Conservation (phyloP, 2,329 filamentous ascomycete species). For the Aspergillus felis region DNA sequence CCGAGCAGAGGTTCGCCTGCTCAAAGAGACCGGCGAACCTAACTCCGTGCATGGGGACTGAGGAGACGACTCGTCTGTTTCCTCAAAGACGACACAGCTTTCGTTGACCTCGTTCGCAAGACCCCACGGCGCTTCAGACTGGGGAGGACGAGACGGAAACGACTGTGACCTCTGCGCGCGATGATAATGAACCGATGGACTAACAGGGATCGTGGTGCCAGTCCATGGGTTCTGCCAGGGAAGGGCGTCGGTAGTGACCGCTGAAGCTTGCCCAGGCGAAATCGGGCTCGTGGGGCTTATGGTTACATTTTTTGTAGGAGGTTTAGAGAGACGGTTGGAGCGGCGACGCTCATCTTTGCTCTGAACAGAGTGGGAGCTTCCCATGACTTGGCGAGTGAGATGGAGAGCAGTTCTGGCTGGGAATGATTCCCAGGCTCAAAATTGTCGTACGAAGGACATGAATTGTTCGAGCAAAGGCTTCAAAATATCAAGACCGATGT, state of each 20-base stretch:
- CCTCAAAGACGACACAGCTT: constrained; percentile 5
- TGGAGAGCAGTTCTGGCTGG: constrained; percentile 9
- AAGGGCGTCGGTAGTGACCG: constrained; percentile 4
- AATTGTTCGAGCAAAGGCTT: not conserved
- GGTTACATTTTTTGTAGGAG: constrained; percentile 24
- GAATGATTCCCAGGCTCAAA: constrained; percentile 8
- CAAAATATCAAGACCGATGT: not conserved
- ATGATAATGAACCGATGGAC: constrained; percentile 6
- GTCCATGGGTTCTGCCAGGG: constrained; percentile 36
- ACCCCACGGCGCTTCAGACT: constrained; percentile 10
- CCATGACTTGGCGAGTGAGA: constrained; percentile 26
- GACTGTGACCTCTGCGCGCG: constrained; percentile 17
- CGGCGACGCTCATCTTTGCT: constrained; percentile 30
- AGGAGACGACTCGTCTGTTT: constrained; percentile 5
- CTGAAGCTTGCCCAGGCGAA: constrained; percentile 10
- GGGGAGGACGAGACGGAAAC: constrained; percentile 16
- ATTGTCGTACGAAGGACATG: constrained; percentile 3
- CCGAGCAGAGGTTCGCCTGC: constrained; percentile 16
- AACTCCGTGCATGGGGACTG: constrained; percentile 6
- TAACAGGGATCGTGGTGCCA: constrained; percentile 20
- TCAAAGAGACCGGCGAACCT: constrained; percentile 11
- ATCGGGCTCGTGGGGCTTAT: constrained; percentile 9
- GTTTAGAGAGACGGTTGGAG: constrained; percentile 36
- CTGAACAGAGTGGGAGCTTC: constrained; percentile 32
- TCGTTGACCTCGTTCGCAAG: not conserved